Evolutionary conservation across 306 rosid genomes (phyloP).

Genomic region (Trifolium dubium): DNA sequence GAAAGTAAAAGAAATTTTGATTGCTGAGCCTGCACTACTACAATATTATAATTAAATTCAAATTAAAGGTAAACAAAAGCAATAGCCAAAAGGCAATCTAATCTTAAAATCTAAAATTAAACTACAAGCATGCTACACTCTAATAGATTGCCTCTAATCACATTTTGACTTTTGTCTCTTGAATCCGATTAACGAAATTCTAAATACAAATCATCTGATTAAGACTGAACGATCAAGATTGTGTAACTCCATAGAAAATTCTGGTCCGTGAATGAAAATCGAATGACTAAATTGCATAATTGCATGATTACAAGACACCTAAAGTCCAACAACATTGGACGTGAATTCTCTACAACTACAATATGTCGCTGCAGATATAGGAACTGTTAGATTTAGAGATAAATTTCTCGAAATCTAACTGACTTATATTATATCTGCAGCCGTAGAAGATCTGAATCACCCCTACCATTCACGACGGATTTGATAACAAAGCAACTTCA

Average conservation of each 20-base stretch:
- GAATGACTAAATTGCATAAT: not conserved
- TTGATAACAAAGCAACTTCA: conserved; percentile 47
- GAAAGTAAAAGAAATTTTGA: conserved; percentile 45
- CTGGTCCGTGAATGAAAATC: no score
- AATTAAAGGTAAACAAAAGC: conserved; percentile 49
- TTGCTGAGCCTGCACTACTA: conserved; percentile 43
- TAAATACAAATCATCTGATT: not conserved
- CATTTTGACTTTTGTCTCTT: not conserved
- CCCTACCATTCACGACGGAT: not conserved
- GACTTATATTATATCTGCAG: no score
- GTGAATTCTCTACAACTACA: no score
- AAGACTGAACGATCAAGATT: not conserved
- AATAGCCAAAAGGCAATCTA: conserved; percentile 30
- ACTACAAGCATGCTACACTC: conserved; percentile 35
- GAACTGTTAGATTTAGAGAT: no score
- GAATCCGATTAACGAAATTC: not conserved
- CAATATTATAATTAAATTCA: conserved; percentile 49
- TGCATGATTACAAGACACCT: no score
- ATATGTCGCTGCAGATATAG: no score
- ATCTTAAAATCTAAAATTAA: conserved; percentile 25
- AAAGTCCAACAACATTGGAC: no score
- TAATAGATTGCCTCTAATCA: not conserved
- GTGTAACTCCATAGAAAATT: not conserved
- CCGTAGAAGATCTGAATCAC: no score
- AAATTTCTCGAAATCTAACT: no score